phyloP scores from a whole-genome alignment of 2,329 filamentous ascomycete species.

The Colletotrichum horii region DNA sequence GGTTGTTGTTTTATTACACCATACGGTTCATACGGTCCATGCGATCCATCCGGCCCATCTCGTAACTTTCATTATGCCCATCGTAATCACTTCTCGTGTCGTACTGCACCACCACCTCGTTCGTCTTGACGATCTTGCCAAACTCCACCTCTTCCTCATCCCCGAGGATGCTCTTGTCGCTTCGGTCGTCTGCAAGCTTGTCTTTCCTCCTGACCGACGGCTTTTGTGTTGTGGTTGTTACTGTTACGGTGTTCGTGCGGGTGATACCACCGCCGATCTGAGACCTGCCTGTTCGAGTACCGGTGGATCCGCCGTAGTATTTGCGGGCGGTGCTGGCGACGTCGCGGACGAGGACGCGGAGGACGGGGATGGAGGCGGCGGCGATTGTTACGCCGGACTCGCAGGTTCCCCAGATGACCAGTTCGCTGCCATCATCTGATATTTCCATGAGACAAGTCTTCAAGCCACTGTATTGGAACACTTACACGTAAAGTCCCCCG shows the following conservation, averaged over 20 bases:
- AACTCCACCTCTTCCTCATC: slow-evolving; percentile 1
- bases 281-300: not conserved
- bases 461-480: too few relatives aligned
- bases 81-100: not conserved
- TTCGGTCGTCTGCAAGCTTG: slow-evolving; percentile 15
- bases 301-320: slow-evolving; percentile 5
- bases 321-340: not conserved
- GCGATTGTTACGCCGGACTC: slow-evolving; percentile 12
- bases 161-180: slow-evolving; percentile 17
- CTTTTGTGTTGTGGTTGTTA: not conserved
- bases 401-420: slow-evolving; percentile 6
- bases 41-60: slow-evolving; percentile 9
- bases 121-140: slow-evolving; percentile 25
- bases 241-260: not conserved
- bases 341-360: slow-evolving; percentile 20
- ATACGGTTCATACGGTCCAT: slow-evolving; percentile 13
- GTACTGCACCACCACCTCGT: slow-evolving; percentile 24
- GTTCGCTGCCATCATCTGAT: slow-evolving; percentile 5
- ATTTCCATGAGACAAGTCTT: slow-evolving; percentile 23
- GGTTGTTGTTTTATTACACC: not conserved
- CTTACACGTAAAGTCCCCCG: slow-evolving; percentile 16
- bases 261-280: not conserved
- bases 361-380: slow-evolving; percentile 18
- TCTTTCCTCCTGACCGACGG: slow-evolving; percentile 3
- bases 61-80: not conserved